phyloP scores from a whole-genome alignment of 2,329 filamentous ascomycete genomes.

The Cadophora sp. region DNA sequence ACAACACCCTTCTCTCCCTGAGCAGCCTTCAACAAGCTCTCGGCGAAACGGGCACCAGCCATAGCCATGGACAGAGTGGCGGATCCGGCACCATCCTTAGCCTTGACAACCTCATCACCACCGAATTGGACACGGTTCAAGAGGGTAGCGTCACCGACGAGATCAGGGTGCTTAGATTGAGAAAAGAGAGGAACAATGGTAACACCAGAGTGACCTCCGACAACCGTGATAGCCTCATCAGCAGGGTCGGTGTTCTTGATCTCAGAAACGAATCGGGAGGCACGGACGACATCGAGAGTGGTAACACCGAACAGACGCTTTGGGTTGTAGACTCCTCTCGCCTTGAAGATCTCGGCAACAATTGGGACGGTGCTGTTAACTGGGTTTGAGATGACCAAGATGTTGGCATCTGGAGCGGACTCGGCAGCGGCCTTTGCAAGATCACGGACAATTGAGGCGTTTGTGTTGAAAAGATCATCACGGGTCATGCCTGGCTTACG shows the following conservation, averaged over 20 bases:
- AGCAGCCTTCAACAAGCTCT: constrained; percentile 90
- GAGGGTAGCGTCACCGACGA: constrained; percentile 79
- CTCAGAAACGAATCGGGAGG: constrained; percentile 96
- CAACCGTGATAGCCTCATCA: constrained; percentile 92
- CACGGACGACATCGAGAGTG: constrained; percentile 97
- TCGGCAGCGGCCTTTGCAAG: constrained; percentile 94
- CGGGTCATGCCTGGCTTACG: constrained; percentile 97
- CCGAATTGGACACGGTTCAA: constrained; percentile 94
- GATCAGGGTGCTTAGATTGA: constrained; percentile 86
- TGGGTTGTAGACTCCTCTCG: constrained; percentile 95
- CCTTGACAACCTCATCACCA: constrained; percentile 98
- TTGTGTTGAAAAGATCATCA: constrained; percentile 99
- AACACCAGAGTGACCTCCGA: constrained; percentile 96
- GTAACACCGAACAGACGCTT: constrained; percentile 99
- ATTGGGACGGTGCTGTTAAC: constrained; percentile 99
- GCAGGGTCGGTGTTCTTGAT: constrained; percentile 89
- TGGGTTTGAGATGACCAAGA: constrained; percentile 98
- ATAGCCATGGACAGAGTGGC: constrained; percentile 99
- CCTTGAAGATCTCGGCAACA: constrained; percentile 96
- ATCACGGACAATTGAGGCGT: constrained; percentile 98
- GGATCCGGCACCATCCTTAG: constrained; percentile 96
- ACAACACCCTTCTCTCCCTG: constrained; percentile 94
- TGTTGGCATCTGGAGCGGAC: constrained; percentile 87
- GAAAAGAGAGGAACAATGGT: constrained; percentile 98
- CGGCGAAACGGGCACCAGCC: constrained; percentile 84